These are phyloP conservation scores for Tetrapisispora phaffii DNA, from an alignment of 805 yeast genomes.

Conservation along the genomic window DNA sequence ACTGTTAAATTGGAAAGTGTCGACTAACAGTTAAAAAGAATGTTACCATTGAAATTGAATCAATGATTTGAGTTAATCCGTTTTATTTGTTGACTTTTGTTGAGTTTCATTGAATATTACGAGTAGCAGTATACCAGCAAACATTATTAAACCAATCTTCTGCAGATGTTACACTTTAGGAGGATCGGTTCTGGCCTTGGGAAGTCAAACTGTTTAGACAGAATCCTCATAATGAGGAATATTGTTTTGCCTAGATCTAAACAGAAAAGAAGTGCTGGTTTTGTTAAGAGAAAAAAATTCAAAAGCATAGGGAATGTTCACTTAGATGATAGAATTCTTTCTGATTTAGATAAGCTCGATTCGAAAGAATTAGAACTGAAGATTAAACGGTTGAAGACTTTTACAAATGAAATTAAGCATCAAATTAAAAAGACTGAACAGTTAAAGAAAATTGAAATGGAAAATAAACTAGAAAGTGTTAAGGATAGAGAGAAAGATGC, in stretches of 20 bases:
- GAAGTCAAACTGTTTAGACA: background rate
- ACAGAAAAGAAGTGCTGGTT: background rate
- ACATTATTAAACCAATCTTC: background rate
- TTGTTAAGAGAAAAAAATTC: background rate
- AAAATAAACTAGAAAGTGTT: background rate
- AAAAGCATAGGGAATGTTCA: background rate
- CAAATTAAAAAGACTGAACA: conserved; percentile 4
- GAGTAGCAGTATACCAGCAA: background rate
- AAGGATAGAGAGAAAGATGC: background rate
- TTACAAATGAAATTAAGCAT: conserved; percentile 17
- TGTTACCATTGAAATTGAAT: background rate
- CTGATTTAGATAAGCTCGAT: background rate
- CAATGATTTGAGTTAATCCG: too few relatives aligned
- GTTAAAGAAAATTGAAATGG: background rate
- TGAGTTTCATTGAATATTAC: too few relatives aligned
- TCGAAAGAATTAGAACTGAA: conserved; percentile 20
- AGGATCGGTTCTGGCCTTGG: background rate
- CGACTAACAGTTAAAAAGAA: background rate
- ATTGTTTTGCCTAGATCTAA: background rate
- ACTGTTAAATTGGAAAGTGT: too few relatives aligned
- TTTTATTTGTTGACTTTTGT: too few relatives aligned
- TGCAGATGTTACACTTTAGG: background rate
- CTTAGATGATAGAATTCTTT: background rate
- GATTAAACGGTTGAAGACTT: conserved; percentile 22
- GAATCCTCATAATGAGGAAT: background rate